These are phyloP conservation scores for Auricularia sp. DNA, from an alignment of 768 basidiomycete species.

Conservation along the genomic window DNA sequence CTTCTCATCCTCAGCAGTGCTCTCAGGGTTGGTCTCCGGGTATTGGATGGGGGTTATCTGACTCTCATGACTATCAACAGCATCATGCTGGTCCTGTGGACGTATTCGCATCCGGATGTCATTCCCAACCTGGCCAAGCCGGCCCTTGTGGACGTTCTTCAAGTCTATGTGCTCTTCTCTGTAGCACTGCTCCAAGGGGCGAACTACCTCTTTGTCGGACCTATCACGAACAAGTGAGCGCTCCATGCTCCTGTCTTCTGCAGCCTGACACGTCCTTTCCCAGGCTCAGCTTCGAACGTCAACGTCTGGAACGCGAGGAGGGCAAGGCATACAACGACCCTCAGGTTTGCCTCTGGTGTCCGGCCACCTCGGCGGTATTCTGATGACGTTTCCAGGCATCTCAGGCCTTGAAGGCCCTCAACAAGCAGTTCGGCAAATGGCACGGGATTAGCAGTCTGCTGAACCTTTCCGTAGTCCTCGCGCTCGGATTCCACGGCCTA, in stretches of 20 bases:
- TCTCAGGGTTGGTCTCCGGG: slow-evolving; percentile 27
- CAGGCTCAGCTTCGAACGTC: slow-evolving; percentile 69
- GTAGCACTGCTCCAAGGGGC: slow-evolving; percentile 40
- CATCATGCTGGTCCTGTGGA: slow-evolving; percentile 48
- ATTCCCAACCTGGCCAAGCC: slow-evolving; percentile 37
- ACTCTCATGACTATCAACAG: neutral
- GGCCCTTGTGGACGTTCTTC: slow-evolving; percentile 48
- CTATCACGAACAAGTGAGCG: slow-evolving; percentile 56
- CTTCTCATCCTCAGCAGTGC: slow-evolving; percentile 48
- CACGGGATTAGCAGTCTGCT: slow-evolving; percentile 62
- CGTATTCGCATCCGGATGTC: slow-evolving; percentile 46
- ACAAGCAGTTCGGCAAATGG: slow-evolving; percentile 50
- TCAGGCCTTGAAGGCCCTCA: slow-evolving; percentile 56
- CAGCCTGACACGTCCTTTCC: neutral
- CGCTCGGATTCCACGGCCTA: slow-evolving; percentile 56
- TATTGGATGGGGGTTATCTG: neutral
- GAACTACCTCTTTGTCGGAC: slow-evolving; percentile 65
- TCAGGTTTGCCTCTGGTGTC: slow-evolving; percentile 35
- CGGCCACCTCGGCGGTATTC: neutral
- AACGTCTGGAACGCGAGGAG: slow-evolving; percentile 64
- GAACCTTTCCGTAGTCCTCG: slow-evolving; percentile 51
- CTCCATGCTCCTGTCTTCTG: neutral
- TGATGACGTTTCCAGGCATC: slow-evolving; percentile 38
- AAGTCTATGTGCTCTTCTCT: slow-evolving; percentile 45
- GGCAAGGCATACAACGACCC: slow-evolving; percentile 55